Conservation (phyloP, 2,329 filamentous ascomycete genomes). For the Aspergillus bombycis region DNA sequence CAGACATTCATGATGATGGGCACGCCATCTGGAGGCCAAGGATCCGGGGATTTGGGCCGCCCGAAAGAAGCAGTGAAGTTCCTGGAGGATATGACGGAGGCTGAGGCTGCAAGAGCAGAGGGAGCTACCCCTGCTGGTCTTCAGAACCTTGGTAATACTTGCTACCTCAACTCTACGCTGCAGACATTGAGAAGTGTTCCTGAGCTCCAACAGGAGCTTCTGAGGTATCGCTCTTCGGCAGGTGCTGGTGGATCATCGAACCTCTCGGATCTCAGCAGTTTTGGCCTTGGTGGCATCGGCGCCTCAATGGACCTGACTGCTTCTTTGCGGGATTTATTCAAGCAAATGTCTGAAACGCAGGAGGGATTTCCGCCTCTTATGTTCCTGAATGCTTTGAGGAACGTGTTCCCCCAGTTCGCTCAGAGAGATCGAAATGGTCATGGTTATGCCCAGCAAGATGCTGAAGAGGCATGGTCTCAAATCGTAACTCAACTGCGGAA, state of each 20-base stretch:
- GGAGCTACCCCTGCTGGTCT: constrained; percentile 87
- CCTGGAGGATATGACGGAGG: constrained; percentile 96
- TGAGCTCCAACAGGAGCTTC: constrained; percentile 80
- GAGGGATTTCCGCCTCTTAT: constrained; percentile 79
- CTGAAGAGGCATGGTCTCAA: constrained; percentile 97
- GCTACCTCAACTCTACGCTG: constrained; percentile 97
- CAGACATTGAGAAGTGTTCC: constrained; percentile 87
- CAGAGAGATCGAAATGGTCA: constrained; percentile 80
- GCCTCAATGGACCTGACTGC: constrained; percentile 71
- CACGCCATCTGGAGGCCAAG: constrained; percentile 70
- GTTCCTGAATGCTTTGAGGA: constrained; percentile 80
- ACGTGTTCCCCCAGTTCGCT: constrained; percentile 86
- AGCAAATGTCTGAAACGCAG: constrained; percentile 86
- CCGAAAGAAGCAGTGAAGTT: constrained; percentile 86
- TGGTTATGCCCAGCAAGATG: constrained; percentile 96
- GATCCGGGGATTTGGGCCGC: constrained; percentile 61
- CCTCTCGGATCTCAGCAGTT: constrained; percentile 52
- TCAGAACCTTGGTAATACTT: constrained; percentile 94
- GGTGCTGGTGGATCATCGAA: constrained; percentile 32
- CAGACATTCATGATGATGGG: constrained; percentile 97
- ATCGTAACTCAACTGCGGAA: constrained; percentile 82
- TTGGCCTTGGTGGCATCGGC: constrained; percentile 62
- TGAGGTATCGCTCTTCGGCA: constrained; percentile 59
- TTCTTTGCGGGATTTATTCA: constrained; percentile 81
- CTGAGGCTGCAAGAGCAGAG: constrained; percentile 79